Evolutionary conservation across 495 filamentous ascomycete species (phyloP).

Genomic region (Aspergillus homomorphus): DNA sequence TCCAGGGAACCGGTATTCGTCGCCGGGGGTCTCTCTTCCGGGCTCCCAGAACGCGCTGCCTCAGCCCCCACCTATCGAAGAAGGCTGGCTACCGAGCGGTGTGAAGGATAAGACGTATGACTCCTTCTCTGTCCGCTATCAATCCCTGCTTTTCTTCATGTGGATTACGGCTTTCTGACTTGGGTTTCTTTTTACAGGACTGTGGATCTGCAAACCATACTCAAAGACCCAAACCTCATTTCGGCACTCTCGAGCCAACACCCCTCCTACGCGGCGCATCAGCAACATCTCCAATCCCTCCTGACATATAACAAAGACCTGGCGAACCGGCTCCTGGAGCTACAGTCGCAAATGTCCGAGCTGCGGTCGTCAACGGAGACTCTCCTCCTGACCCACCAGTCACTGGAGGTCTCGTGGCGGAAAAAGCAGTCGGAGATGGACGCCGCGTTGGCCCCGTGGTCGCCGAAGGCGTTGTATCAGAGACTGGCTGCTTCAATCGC

Average conservation of each 20-base stretch:
- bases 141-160: background rate
- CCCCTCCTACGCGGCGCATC: constrained; percentile 50
- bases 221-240: constrained; percentile 57
- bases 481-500: constrained; percentile 66
- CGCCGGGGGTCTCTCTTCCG: constrained; percentile 15
- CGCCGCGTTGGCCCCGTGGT: constrained; percentile 75
- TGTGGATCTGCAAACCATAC: constrained; percentile 62
- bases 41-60: constrained; percentile 22
- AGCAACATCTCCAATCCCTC: constrained; percentile 55
- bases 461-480: constrained; percentile 79
- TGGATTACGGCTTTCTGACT: constrained; percentile 20
- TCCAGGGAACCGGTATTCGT: constrained; percentile 17
- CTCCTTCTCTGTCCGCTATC: background rate
- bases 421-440: constrained; percentile 88
- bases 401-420: constrained; percentile 86
- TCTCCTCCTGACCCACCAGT: constrained; percentile 76
- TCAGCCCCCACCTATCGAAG: constrained; percentile 39
- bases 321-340: constrained; percentile 62
- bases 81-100: constrained; percentile 64
- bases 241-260: constrained; percentile 62
- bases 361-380: constrained; percentile 69
- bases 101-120: constrained; percentile 73
- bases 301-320: constrained; percentile 62
- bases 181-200: constrained; percentile 42
- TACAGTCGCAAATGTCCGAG: constrained; percentile 56